Conservation (phyloP, 2,329 filamentous ascomycete species). For the Neospermospora avenae region DNA sequence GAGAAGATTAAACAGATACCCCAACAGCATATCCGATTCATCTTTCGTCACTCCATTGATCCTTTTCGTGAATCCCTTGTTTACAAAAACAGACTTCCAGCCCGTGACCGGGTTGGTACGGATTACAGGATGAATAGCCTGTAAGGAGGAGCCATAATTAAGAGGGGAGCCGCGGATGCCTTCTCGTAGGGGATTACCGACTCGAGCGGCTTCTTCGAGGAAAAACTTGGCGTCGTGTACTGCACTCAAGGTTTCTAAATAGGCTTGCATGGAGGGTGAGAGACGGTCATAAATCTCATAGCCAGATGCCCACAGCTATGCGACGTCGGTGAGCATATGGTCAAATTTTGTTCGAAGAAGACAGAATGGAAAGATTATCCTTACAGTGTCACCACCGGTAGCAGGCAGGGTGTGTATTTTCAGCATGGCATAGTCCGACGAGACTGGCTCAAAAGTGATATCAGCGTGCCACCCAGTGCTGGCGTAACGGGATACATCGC, state of each 20-base stretch:
- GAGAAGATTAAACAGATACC: constrained; percentile 41
- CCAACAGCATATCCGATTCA: neutral
- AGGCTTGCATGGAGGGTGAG: constrained; percentile 37
- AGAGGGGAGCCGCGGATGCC: neutral
- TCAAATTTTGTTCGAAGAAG: too few relatives aligned
- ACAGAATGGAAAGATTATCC: constrained; percentile 30
- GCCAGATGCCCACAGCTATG: constrained; percentile 43
- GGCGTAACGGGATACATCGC: constrained; percentile 38
- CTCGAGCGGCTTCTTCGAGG: neutral
- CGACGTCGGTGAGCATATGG: too few relatives aligned
- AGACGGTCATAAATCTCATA: constrained; percentile 54
- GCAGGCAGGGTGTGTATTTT: constrained; percentile 45
- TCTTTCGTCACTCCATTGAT: constrained; percentile 8
- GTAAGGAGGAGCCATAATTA: neutral
- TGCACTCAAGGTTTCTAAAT: constrained; percentile 9
- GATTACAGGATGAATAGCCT: constrained; percentile 42
- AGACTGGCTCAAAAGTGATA: constrained; percentile 50
- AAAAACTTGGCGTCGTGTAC: neutral
- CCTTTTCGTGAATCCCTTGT: constrained; percentile 42
- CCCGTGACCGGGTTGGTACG: constrained; percentile 57
- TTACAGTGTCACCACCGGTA: constrained; percentile 43
- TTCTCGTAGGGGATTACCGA: neutral
- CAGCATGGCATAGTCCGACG: constrained; percentile 51
- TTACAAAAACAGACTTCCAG: constrained; percentile 43
- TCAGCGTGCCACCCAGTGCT: constrained; percentile 50